Evolutionary conservation across 2,329 filamentous ascomycete species (phyloP), one percentile per base, ranked within the genome.

Genomic region (Colletotrichum plurivorum): DNA sequence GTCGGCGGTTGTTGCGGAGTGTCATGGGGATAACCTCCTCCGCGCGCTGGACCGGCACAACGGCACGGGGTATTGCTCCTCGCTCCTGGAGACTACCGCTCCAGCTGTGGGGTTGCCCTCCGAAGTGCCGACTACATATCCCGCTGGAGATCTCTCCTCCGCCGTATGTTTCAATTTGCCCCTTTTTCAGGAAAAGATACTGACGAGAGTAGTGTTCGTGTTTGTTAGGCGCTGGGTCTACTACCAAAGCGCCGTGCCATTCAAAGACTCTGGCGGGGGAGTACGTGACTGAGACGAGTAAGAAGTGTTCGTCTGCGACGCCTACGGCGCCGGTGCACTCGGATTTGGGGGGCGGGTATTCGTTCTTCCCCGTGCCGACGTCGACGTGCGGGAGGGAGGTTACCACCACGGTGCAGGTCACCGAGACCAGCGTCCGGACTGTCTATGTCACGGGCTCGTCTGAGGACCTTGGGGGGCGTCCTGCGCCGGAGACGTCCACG

Each of bases 21-120:
- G 67, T 18, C 67, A 70, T 18, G 55, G 52, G 12, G 70, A 72
- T 12, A 72, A 72, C 53, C 56, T 72, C 16, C 56, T 71, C 27
- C 70, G 70, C 10, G 70, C 48, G 0, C 46, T 72, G 41, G 61
- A 65, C 43, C 68, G 68, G 13, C 60, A 64, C 43, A 67, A 63
- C 18, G 70, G 59, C 1, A 58, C 43, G 15, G 55, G 25, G 8
- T 72, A 72, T 46, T 72, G 70, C 15, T 67, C 57, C 25, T 49
- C 60, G 16, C 10, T 5, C 6, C 27, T 16, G 9, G 18, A 22
- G 12, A 5, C 5, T 8, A 43, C 41, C 9, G 15, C 20, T 5
- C 15, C 16, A 2, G 52, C 51, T 0, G 6, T 57, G 3, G 4
- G 43, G 4, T 13, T 39, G 5, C 70, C 63, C 1, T 15, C n/a